Percentiles rank a stretch among this genome's conserved stretches.
Conservation (phyloP, 441 rosid species). For the Pelargonium exstipulatum region DNA sequence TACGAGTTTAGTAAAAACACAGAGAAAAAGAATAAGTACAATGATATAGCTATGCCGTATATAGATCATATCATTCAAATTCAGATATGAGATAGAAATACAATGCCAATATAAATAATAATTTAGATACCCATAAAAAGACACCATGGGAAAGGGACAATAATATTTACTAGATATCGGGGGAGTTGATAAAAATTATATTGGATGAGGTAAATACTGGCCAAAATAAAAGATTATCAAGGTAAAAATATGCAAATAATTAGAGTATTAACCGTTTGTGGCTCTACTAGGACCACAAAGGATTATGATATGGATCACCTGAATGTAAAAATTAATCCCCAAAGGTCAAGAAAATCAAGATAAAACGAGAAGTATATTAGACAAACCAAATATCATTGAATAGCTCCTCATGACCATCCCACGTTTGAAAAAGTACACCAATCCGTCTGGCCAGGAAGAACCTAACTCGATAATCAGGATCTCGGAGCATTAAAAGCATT, state of each 20-base stretch:
- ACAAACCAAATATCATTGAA: conserved; percentile 89
- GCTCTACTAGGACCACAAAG: neutral
- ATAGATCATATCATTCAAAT: neutral
- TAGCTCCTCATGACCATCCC: conserved; percentile 97
- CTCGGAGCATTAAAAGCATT: conserved; percentile 60
- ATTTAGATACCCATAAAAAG: neutral
- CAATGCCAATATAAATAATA: neutral
- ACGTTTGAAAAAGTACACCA: conserved; percentile 89
- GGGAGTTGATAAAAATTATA: neutral
- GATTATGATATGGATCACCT: neutral
- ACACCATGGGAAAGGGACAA: neutral
- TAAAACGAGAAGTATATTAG: conserved; percentile 10
- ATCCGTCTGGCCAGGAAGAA: conserved; percentile 59
- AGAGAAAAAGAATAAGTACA: neutral
- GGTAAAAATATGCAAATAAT: neutral
- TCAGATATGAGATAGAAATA: neutral
- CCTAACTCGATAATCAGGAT: conserved; percentile 94
- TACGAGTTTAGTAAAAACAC: neutral
- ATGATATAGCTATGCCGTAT: neutral
- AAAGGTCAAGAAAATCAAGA: neutral
- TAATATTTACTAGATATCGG: neutral
- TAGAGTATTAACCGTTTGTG: neutral
- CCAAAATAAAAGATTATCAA: neutral
- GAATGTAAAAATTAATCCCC: neutral
- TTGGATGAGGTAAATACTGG: neutral